These are phyloP conservation scores for Ceriops tagal DNA, from an alignment of 345 rosid genomes.

Conservation along the genomic window DNA sequence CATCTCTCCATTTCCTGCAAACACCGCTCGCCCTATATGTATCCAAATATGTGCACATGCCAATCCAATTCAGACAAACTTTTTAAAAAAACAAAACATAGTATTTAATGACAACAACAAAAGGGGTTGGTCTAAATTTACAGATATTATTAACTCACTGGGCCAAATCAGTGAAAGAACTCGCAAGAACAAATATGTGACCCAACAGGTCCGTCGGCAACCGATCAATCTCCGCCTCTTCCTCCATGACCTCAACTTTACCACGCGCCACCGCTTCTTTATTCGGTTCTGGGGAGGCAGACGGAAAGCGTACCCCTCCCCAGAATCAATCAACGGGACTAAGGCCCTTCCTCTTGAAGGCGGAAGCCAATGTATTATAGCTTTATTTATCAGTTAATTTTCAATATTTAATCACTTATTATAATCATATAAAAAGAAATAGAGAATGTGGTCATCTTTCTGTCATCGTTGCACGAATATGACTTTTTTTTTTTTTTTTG, in stretches of 20 bases:
- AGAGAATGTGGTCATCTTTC: conserved; percentile 31
- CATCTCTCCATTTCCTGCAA: conserved; percentile 84
- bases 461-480: conserved; percentile 21
- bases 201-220: conserved; percentile 74
- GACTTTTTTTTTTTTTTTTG: background rate
- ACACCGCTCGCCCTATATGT: conserved; percentile 64
- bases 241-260: conserved; percentile 26
- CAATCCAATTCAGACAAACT: background rate
- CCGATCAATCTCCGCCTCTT: conserved; percentile 66
- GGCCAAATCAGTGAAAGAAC: conserved; percentile 84
- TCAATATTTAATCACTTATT: background rate
- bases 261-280: background rate
- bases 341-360: background rate
- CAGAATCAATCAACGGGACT: background rate
- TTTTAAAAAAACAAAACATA: background rate
- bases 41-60: background rate
- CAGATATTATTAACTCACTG: conserved; percentile 40
- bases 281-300: background rate
- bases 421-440: too few species aligned
- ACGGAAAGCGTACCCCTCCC: too few species aligned
- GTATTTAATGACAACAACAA: background rate
- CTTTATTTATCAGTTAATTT: background rate
- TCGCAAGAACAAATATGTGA: conserved; percentile 49
- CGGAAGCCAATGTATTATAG: background rate
- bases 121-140: background rate